Evolutionary conservation across 2,329 filamentous ascomycete species (phyloP).

Genomic region (Aspergillus novoparasiticus): DNA sequence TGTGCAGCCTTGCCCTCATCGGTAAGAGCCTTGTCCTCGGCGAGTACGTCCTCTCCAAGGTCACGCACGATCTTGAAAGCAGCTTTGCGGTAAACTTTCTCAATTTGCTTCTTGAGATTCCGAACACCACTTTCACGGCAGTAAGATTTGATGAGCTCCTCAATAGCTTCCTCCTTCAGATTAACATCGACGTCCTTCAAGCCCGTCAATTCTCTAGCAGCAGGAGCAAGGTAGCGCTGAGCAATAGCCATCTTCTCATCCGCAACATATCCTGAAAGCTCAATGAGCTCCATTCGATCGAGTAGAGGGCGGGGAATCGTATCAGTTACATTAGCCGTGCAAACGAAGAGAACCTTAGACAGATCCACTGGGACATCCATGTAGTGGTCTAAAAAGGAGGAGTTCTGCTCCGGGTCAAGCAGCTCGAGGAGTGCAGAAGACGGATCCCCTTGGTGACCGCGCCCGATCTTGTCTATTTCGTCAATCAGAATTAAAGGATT

Average conservation of each 20-base stretch:
- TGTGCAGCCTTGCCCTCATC: conserved; percentile 80
- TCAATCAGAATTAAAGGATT: conserved; percentile 96
- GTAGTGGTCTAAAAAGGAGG: conserved; percentile 96
- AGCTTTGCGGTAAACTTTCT: conserved; percentile 97
- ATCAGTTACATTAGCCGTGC: conserved; percentile 98
- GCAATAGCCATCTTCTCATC: conserved; percentile 99
- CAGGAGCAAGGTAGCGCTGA: conserved; percentile 85
- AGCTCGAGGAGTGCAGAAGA: conserved; percentile 91
- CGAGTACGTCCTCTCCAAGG: conserved; percentile 78
- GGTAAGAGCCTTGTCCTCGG: conserved; percentile 80
- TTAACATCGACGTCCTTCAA: conserved; percentile 87
- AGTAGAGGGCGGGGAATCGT: conserved; percentile 92
- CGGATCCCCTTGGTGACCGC: conserved; percentile 94
- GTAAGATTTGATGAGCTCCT: conserved; percentile 98
- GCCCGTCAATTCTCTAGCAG: conserved; percentile 91
- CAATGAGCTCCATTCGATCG: conserved; percentile 97
- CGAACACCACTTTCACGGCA: conserved; percentile 95
- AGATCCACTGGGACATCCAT: conserved; percentile 97
- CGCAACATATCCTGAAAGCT: conserved; percentile 92
- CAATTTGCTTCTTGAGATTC: conserved; percentile 98
- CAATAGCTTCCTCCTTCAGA: conserved; percentile 83
- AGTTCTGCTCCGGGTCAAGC: conserved; percentile 96
- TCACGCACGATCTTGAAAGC: conserved; percentile 97
- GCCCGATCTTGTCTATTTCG: conserved; percentile 96
- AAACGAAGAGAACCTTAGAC: conserved; percentile 97